A percentile compares a stretch with the other conserved stretches of the same genome.
These are phyloP conservation scores for Verticillium albo-atrum DNA, from an alignment of 2,329 filamentous ascomycete genomes.

Conservation along the genomic window DNA sequence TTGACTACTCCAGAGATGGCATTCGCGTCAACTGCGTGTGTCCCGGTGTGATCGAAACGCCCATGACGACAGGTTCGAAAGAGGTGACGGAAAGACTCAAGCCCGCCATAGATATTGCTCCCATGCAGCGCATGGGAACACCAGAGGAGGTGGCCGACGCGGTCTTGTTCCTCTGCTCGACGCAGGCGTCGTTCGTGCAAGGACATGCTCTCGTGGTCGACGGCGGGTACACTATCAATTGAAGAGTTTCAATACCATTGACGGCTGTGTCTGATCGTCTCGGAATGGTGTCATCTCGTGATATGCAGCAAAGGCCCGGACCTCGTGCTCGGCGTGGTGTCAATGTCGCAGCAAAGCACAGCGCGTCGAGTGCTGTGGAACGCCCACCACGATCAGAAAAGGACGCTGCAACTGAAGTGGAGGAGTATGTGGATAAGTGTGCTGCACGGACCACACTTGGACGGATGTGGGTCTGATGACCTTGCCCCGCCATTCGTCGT, in stretches of 20 bases:
- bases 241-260: neutral
- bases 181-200: slow-evolving; percentile 44
- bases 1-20: slow-evolving; percentile 44
- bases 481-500: neutral
- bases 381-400: too few species aligned
- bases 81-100: slow-evolving; percentile 33
- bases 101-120: slow-evolving; percentile 39
- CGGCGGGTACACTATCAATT: slow-evolving; percentile 47
- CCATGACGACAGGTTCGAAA: slow-evolving; percentile 35
- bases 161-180: slow-evolving; percentile 44
- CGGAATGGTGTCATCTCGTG: neutral
- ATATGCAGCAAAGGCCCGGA: too few species aligned
- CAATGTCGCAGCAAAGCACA: too few species aligned
- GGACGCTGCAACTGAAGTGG: too few species aligned
- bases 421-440: neutral
- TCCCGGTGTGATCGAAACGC: slow-evolving; percentile 57
- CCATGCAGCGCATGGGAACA: slow-evolving; percentile 46
- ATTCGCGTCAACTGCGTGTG: slow-evolving; percentile 54
- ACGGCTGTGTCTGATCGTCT: neutral
- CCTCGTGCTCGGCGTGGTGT: neutral
- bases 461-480: neutral
- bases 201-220: slow-evolving; percentile 49
- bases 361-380: too few species aligned
- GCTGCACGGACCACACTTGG: neutral
- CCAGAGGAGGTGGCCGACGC: slow-evolving; percentile 44